Base-by-base conservation (phyloP, 75 land plant species). In the Selaginella moellendorffii region DNA sequence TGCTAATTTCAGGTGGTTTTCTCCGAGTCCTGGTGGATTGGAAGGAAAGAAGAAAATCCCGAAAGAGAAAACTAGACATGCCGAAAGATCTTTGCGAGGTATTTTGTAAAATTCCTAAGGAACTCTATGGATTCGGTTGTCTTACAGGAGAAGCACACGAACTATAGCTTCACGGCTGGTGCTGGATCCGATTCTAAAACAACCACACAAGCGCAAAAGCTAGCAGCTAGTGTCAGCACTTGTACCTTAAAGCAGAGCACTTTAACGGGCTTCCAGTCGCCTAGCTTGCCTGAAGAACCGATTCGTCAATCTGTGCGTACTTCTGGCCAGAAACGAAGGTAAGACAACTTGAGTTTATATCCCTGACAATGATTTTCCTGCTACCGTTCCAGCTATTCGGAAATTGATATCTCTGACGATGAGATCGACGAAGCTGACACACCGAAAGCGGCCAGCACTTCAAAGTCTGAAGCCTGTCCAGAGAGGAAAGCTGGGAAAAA, bases 1-100 rank as follows among this genome's bases (percentile, higher is more conserved):
- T 36, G 5, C 10, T n/a, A n/a, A n/a, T n/a, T 36, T 36, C 63
- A 92, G 97, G 81, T 92, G 66, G 90, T 88, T n/a, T 92, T 92
- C 72, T 85, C 98, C 31, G 90, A 79, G 46, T 86, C 85, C 22
- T 85, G 90, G 90, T 92, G 96, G 96, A 83, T 92, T 71, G 98
- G 98, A 28, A 81, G 31, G 36, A 85, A 85, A 65, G 98, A 85
- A 26, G 85, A 88, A 58, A 92, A 92, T 75, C 98, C 98, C 58
- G 82, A 92, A 53, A 92, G 64, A 46, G 63, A 23, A 68, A 69
- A 26, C 84, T 92, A 23, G 75, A 75, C 18, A 83, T 92, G 74
- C 98, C 98, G 9, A 68, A 74, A 18, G 80, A 77, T 29, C 62
- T 88, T 22, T 65, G 64, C 53, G 79, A 81, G 86, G 90, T 88